Evolutionary conservation across 495 filamentous ascomycete species (phyloP), one percentile per base, ranked within the genome.

Genomic region (Choiromyces venosus): DNA sequence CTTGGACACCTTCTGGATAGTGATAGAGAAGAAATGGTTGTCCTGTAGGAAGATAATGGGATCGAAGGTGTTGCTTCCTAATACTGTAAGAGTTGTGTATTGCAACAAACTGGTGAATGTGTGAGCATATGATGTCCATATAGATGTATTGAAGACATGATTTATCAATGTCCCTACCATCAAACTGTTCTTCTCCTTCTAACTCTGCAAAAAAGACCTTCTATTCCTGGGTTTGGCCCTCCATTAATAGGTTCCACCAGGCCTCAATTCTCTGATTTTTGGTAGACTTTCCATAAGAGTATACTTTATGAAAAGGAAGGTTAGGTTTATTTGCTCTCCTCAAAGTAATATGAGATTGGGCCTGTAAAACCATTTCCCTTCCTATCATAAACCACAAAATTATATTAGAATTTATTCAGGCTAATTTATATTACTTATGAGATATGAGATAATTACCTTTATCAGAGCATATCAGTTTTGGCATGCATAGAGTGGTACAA

Each of bases 81-180:
- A 71, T 71, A 14, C 56, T 37, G 29, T 71, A 40, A 12, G 65
- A 65, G 14, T 71, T 71, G 8, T 66, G 70, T 6, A 71, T 37
- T 0, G 42, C 70, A 29, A 71, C 70, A 71, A 66, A 71, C 37
- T 39, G 35, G 37, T 66, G 70, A 8, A 65, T 71, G 66, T 71
- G 56, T 0, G 66, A 35, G 44, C 56, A 40, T n/a, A 66, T 12
- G 38, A 71, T 71, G 46, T 71, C 2, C 56, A n/a, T n/a, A n/a
- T n/a, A n/a, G n/a, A n/a, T n/a, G n/a, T n/a, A n/a, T n/a, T n/a
- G n/a, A n/a, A n/a, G 56, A 37, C 56, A 66, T 37, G 70, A 37
- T 1, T 65, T 21, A 44, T 66, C 37, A 37, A 70, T 56, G 1
- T 37, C 19, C 12, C 61, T 46, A 0, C 66, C 37, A 0, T 71